Base-by-base conservation (phyloP, 768 basidiomycete genomes). In the Termitomyces bulborhizus region DNA sequence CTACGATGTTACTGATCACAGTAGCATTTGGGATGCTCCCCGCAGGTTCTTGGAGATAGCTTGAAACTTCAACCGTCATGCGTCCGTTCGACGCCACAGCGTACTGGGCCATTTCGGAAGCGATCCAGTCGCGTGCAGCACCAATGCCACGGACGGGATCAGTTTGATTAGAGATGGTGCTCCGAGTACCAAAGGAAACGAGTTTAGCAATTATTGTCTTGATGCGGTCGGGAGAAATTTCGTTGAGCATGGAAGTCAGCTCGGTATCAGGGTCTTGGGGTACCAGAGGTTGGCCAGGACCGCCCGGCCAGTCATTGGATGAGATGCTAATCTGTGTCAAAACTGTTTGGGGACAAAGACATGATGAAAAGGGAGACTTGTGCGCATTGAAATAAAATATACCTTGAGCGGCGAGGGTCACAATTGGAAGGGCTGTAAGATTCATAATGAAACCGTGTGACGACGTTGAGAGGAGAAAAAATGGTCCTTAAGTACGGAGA, bases 111-210 rank as follows among this genome's bases (percentile, higher is more conserved):
- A 81, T 72, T 62, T 81, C 68, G 4, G 72, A 60, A 3, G 76
- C 76, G 58, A 81, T 76, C 81, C 80, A 83, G 66, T 81, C 78
- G 29, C 79, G 66, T 16, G 81, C 76, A 6, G 80, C 81, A 42
- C 80, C 80, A 39, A 83, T 79, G 0, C 80, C 80, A 36, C 79
- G 75, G 9, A 65, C 62, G 16, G 80, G 77, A 60, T 81, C 75
- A 5, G 79, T 80, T 64, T 81, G 79, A 60, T 63, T 78, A 29
- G 80, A 81, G 42, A 76, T 70, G 29, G 80, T 82, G 66, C 76
- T 72, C 9, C 80, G 73, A 18, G 80, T 83, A 18, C 80, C 81
- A 59, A 82, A 81, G 21, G 79, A 77, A 46, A 77, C 76, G 36
- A 83, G 78, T 61, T 79, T 79, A 45, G 65, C 65, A 58, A 82